Evolutionary conservation across 75 land plant genomes (phyloP).

Genomic region (Adiantum capillusveneris): DNA sequence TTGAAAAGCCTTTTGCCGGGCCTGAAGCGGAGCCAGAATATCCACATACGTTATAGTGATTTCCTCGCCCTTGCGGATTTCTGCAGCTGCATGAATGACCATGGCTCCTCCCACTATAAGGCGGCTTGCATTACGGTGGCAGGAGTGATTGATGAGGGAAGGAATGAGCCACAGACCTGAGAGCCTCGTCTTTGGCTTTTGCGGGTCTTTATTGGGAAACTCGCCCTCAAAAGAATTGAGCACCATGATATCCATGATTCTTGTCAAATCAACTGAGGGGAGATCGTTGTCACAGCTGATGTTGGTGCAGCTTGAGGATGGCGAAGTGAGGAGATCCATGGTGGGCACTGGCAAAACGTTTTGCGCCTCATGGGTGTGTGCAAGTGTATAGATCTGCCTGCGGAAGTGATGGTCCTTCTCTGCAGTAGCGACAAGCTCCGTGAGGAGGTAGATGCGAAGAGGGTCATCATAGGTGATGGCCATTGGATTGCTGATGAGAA

Average conservation of each 20-base stretch:
- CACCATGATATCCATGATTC: conserved; percentile 11
- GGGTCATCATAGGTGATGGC: conserved; percentile 5
- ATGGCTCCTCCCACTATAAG: conserved; percentile 17
- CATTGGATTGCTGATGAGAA: conserved; percentile 27
- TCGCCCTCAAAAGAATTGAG: conserved; percentile 13
- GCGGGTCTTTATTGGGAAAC: neutral
- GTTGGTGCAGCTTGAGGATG: neutral
- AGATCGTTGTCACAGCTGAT: neutral
- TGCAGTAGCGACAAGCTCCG: neutral
- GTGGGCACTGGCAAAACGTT: neutral
- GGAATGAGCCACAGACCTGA: conserved; percentile 19
- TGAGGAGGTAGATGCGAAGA: neutral
- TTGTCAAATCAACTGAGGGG: neutral
- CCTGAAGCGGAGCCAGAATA: conserved; percentile 14
- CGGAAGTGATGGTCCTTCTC: neutral
- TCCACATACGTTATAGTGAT: conserved; percentile 20
- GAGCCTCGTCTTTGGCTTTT: neutral
- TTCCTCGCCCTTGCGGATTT: conserved; percentile 12
- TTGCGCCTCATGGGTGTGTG: neutral
- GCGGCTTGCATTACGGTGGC: conserved; percentile 14
- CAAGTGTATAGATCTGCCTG: neutral
- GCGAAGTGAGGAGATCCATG: neutral
- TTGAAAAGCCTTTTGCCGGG: conserved; percentile 5
- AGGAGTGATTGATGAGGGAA: conserved; percentile 30
- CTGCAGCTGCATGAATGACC: conserved; percentile 14